Evolutionary conservation across 2,329 filamentous ascomycete genomes (phyloP).

Genomic region (Byssothecium circinans): DNA sequence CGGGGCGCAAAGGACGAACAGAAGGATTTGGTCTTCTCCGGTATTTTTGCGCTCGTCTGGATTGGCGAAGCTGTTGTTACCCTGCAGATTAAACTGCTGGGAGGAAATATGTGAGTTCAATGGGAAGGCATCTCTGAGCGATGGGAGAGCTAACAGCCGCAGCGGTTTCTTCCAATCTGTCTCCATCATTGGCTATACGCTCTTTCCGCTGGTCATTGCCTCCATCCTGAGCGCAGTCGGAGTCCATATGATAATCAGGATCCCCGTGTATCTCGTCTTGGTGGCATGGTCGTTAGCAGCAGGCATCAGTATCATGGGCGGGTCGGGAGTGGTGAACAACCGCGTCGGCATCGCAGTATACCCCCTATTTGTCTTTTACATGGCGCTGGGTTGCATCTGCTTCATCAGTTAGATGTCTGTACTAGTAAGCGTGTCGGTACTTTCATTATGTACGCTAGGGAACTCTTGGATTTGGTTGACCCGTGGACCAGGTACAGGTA

Average conservation of each 20-base stretch:
- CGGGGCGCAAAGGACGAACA: slow-evolving; percentile 78
- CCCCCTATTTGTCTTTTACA: slow-evolving; percentile 91
- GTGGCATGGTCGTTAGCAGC: slow-evolving; percentile 93
- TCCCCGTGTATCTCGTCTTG: slow-evolving; percentile 87
- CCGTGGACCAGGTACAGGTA: no score
- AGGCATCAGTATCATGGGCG: slow-evolving; percentile 91
- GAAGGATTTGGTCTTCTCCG: slow-evolving; percentile 87
- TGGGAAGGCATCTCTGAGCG: no score
- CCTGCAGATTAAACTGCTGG: slow-evolving; percentile 94
- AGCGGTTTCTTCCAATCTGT: slow-evolving; percentile 98
- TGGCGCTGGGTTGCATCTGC: slow-evolving; percentile 89
- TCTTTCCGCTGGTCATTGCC: slow-evolving; percentile 95
- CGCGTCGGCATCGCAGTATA: slow-evolving; percentile 92
- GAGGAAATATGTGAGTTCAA: slow-evolving; percentile 86
- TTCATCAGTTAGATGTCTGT: slow-evolving; percentile 76
- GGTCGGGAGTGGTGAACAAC: slow-evolving; percentile 94
- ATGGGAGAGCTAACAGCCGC: slow-evolving; percentile 37
- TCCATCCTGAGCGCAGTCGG: slow-evolving; percentile 82
- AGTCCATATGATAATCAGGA: slow-evolving; percentile 76
- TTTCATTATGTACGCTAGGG: slow-evolving; percentile 3
- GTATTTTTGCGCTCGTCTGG: slow-evolving; percentile 96
- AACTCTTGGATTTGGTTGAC: neutral
- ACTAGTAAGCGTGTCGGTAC: slow-evolving; percentile 8
- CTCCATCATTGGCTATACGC: slow-evolving; percentile 96
- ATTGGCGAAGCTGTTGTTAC: slow-evolving; percentile 95